Percentiles rank a stretch among this genome's conserved stretches.
Evolutionary conservation across 2,329 filamentous ascomycete genomes (phyloP).

Genomic region (Aureobasidium sp.): DNA sequence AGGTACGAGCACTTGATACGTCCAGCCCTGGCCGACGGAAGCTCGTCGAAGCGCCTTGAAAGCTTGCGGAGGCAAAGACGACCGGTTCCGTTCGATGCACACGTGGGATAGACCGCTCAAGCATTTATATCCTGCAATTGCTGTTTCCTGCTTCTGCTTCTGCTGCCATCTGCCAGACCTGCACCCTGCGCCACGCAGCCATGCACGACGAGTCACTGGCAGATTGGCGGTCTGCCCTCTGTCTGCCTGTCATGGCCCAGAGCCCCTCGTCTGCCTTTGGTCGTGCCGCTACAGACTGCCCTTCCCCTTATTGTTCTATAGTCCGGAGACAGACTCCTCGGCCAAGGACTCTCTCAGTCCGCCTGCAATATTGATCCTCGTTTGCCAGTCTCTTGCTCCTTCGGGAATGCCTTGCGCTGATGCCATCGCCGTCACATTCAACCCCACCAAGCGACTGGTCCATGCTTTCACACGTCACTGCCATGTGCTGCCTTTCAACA

Average conservation of each 20-base stretch:
- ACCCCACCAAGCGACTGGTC: slow-evolving; percentile 3
- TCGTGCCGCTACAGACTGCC: background rate
- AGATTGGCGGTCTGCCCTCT: slow-evolving; percentile 3
- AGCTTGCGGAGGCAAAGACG: slow-evolving; percentile 8
- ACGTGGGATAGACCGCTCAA: slow-evolving; percentile 2
- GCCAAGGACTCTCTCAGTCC: background rate
- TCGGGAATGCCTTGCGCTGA: background rate
- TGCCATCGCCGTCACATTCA: background rate
- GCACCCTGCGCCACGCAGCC: slow-evolving; percentile 2
- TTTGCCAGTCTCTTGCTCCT: background rate
- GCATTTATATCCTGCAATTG: background rate
- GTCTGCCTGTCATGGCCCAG: background rate
- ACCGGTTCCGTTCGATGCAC: background rate
- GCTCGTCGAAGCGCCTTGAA: slow-evolving; percentile 5
- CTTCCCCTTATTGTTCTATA: background rate
- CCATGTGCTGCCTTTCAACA: background rate
- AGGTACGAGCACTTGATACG: background rate
- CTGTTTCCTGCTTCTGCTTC: background rate
- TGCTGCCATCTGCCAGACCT: background rate
- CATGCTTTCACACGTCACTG: slow-evolving; percentile 3
- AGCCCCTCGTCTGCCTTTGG: background rate
- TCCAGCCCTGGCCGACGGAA: background rate
- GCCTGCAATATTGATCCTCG: background rate
- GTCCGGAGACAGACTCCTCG: too few relatives aligned
- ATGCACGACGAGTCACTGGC: slow-evolving; percentile 10